These are phyloP conservation scores for Cinnamomum micranthum DNA, from an alignment of 164 flowering plant genomes.

Conservation along the genomic window DNA sequence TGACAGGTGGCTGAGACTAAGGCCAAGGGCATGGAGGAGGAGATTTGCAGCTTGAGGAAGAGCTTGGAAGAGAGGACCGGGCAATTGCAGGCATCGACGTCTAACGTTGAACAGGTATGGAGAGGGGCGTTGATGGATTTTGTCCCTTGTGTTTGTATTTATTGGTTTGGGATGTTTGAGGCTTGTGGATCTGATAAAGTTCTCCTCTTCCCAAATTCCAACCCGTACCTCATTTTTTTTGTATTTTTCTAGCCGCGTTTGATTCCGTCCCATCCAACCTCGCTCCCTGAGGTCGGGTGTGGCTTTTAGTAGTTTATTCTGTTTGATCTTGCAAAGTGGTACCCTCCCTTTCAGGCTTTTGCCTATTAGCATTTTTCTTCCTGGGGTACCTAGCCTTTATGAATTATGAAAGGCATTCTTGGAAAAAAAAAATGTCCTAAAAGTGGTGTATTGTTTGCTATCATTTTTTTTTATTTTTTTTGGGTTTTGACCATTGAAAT, in stretches of 20 bases:
- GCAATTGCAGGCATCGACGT: slow-evolving; percentile 53
- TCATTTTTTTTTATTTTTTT: background rate
- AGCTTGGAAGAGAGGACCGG: slow-evolving; percentile 66
- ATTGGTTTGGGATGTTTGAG: background rate
- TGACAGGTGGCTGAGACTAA: slow-evolving; percentile 18
- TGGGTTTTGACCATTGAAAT: background rate
- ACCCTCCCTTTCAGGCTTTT: background rate
- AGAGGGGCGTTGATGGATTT: background rate
- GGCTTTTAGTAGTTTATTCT: background rate
- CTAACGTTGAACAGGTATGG: slow-evolving; percentile 57
- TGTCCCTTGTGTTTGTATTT: background rate
- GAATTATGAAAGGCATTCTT: background rate
- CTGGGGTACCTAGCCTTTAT: background rate
- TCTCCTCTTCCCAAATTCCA: background rate
- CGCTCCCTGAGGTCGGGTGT: background rate
- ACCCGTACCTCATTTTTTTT: background rate
- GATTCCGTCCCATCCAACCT: background rate
- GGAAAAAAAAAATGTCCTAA: background rate
- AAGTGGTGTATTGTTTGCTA: background rate
- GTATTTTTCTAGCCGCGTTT: background rate
- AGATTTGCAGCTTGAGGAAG: slow-evolving; percentile 50
- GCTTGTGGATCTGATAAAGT: background rate
- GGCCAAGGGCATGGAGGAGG: slow-evolving; percentile 67
- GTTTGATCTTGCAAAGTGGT: background rate
- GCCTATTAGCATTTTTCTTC: background rate